A percentile compares a stretch with the other conserved stretches of the same genome.
These are phyloP conservation scores for Ajuga chamaepitys DNA, from an alignment of 257 asterid species.

Conservation along the genomic window DNA sequence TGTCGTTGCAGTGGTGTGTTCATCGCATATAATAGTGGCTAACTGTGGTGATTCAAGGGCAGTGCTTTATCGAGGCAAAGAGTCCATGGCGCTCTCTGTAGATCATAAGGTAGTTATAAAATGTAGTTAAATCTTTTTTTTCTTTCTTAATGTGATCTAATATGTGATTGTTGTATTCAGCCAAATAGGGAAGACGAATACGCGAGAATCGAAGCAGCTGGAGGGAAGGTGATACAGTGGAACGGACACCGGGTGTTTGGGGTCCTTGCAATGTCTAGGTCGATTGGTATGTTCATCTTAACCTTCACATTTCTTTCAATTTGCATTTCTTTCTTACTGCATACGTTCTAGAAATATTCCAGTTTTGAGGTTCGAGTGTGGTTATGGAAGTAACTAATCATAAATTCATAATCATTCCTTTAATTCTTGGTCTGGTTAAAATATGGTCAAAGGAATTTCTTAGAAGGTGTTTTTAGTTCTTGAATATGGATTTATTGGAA, in stretches of 20 bases:
- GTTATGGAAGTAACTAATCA: no score
- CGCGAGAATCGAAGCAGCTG: conserved; percentile 86
- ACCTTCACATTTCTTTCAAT: no score
- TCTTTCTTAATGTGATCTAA: neutral
- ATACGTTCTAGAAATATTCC: no score
- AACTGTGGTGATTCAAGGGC: conserved; percentile 98
- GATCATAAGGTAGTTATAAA: conserved; percentile 70
- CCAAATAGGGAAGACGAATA: conserved; percentile 96
- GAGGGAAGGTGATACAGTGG: conserved; percentile 99
- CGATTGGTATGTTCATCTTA: conserved; percentile 57
- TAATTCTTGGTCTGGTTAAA: no score
- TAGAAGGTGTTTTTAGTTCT: no score
- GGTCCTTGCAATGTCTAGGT: conserved; percentile 97
- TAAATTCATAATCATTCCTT: no score
- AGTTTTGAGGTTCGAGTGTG: no score
- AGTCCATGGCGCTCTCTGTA: conserved; percentile 61
- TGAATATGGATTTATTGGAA: no score
- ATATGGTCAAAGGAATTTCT: no score
- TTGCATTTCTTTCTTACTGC: no score
- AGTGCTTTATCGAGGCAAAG: conserved; percentile 88
- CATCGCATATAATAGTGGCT: conserved; percentile 89
- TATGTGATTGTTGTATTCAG: conserved; percentile 21
- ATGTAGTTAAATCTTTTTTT: neutral
- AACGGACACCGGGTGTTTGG: conserved; percentile 97
- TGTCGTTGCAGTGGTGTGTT: conserved; percentile 79